Base-by-base conservation (phyloP, 2,329 filamentous ascomycete species). In the Penicillium brevicompactum region DNA sequence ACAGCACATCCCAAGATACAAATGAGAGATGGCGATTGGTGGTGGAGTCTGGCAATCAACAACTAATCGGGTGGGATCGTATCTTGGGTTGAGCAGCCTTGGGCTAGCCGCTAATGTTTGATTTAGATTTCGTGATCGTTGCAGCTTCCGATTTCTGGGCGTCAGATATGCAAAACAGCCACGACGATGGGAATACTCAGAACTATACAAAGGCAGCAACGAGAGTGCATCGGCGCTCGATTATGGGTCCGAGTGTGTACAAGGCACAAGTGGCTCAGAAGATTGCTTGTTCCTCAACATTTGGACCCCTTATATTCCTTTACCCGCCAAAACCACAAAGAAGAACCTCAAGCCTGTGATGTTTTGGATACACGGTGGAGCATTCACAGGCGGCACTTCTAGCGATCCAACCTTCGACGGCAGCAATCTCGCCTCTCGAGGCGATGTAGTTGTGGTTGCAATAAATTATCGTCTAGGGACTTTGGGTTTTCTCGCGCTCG, bases 381-480 rank as follows among this genome's bases (percentile, higher is more conserved):
- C 80, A 5, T 85, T 85, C 57, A 80, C 77, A 0, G 72, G 76
- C 7, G 83, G 84, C 1, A 74, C 65, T 51, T 75, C 69, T 2
- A 63, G 70, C 6, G 68, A 71, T 46, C 59, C 69, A 9, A 68
- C 67, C 1, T 65, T 66, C 9, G 84, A 87, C 57, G 81, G 82
- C 18, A 81, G 80, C 2, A 83, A 84, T 58, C 71, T 86, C 3
- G 84, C 81, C 0, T 84, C 82, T 2, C 77, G 83, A 46, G 83
- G 83, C 21, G 84, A 86, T 57, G 77, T 86, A 16, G 81, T 87
- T 0, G 77, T 84, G 3, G 84, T 87, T 4, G 70, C 71, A 7
- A 82, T 86, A 72, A 86, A 87, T 70, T 87, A 87, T 67, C 81
- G 85, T 8, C 70, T 86, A 3, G 78, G 76, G 0, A 84, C 82